Percentiles rank a stretch among this genome's conserved stretches.
Evolutionary conservation across 257 asterid genomes (phyloP).

Genomic region (Buddleja alternifolia): DNA sequence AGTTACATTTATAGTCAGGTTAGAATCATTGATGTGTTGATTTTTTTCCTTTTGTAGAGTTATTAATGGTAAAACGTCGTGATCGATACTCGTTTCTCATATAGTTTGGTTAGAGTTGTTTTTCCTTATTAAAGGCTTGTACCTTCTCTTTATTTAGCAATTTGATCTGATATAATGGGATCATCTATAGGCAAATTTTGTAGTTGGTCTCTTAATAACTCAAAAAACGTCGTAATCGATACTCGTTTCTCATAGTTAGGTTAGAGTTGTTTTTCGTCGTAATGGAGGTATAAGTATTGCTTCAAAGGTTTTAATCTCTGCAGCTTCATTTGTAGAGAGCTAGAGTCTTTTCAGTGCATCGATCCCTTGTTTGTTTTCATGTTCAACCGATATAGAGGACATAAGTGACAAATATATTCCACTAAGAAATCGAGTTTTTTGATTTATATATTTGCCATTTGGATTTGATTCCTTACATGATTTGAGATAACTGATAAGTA

Average conservation of each 20-base stretch:
- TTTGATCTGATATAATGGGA: background rate
- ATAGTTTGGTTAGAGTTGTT: conserved; percentile 3
- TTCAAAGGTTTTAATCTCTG: background rate
- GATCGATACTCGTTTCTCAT: background rate
- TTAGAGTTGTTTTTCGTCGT: background rate
- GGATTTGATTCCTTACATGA: background rate
- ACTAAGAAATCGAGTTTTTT: background rate
- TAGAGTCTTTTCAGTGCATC: too few species aligned
- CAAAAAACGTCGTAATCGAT: too few species aligned
- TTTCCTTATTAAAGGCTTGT: background rate
- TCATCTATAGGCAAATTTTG: background rate
- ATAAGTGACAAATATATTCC: background rate
- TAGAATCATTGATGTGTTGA: background rate
- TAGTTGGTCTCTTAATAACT: background rate
- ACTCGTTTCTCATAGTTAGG: background rate
- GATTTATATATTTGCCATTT: background rate
- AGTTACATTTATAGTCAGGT: background rate
- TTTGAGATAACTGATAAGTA: conserved; percentile 4
- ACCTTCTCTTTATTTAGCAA: background rate
- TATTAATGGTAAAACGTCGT: background rate
- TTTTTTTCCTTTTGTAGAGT: background rate
- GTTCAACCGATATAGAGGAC: background rate
- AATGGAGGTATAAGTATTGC: background rate
- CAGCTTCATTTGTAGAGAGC: background rate
- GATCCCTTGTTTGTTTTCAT: background rate